phyloP scores from a whole-genome alignment of 768 basidiomycete genomes.

The Leccinellum luteum region DNA sequence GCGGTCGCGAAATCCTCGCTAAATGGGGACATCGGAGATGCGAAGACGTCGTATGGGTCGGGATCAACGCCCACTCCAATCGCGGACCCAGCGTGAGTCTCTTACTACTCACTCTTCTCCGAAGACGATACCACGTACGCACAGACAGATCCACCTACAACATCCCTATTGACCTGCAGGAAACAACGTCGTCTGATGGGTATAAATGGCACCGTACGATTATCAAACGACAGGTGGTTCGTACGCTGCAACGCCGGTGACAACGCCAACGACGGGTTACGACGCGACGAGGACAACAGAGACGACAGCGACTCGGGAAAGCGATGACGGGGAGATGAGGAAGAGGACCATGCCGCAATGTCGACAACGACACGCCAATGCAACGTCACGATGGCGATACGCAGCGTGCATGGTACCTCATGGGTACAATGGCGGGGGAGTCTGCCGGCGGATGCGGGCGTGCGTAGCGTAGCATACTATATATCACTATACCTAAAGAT shows the following conservation, averaged over 20 bases:
- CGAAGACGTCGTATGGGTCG: conserved; percentile 98
- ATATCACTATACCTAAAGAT: too few species aligned
- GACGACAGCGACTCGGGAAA: too few species aligned
- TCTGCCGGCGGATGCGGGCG: too few species aligned
- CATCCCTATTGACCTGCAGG: conserved; percentile 80
- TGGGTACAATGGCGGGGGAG: too few species aligned
- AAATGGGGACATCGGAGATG: conserved; percentile 95
- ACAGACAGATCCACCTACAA: conserved; percentile 82
- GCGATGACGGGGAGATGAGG: too few species aligned
- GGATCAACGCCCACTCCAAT: conserved; percentile 76
- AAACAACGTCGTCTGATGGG: conserved; percentile 98
- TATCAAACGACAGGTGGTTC: conserved; percentile 95
- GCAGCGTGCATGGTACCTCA: too few species aligned
- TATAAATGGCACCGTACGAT: conserved; percentile 92
- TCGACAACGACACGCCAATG: too few species aligned
- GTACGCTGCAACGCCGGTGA: conserved; percentile 96
- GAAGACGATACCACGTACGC: conserved; percentile 1
- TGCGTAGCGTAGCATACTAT: too few species aligned
- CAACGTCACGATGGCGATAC: too few species aligned
- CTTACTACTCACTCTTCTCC: not conserved
- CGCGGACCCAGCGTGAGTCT: conserved; percentile 69
- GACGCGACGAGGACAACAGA: too few species aligned
- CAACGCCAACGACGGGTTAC: too few species aligned
- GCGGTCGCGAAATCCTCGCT: conserved; percentile 84
- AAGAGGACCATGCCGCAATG: too few species aligned